Evolutionary conservation across 2,329 filamentous ascomycete species (phyloP).

Genomic region (Fusarium xylarioides): DNA sequence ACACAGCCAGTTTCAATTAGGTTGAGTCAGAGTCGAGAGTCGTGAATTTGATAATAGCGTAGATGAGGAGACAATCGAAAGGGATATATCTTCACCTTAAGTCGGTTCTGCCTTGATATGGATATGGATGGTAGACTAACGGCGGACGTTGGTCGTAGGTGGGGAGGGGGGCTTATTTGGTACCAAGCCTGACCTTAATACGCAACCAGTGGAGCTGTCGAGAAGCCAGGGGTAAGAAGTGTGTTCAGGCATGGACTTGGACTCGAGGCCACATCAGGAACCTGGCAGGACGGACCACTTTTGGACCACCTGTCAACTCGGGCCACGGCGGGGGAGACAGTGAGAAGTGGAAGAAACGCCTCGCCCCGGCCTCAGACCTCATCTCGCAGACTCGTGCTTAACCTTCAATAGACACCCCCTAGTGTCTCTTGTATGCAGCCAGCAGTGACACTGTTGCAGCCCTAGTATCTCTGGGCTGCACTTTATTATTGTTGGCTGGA

Average conservation of each 20-base stretch:
- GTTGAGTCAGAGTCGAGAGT: conserved; percentile 1
- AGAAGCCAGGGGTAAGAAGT: conserved; percentile 34
- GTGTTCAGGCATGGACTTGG: conserved; percentile 17
- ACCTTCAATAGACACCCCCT: conserved; percentile 35
- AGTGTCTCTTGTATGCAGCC: conserved; percentile 27
- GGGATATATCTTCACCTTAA: conserved; percentile 37
- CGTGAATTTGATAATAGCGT: not conserved
- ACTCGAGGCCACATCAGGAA: conserved; percentile 38
- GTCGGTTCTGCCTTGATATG: conserved; percentile 39
- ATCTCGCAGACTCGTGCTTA: conserved; percentile 13
- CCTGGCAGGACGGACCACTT: conserved; percentile 38
- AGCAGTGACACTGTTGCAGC: conserved; percentile 29
- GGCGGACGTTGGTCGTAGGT: conserved; percentile 33
- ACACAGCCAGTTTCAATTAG: conserved; percentile 19
- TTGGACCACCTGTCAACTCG: conserved; percentile 43
- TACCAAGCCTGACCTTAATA: conserved; percentile 41
- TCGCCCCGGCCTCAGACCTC: conserved; percentile 35
- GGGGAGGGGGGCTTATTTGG: conserved; percentile 43
- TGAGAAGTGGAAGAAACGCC: conserved; percentile 36
- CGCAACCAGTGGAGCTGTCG: conserved; percentile 40
- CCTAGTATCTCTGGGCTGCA: conserved; percentile 20
- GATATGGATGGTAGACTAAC: conserved; percentile 36
- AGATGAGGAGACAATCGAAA: conserved; percentile 22
- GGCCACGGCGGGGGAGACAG: conserved; percentile 36
- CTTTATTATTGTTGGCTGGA: conserved; percentile 30